Evolutionary conservation across 2,329 filamentous ascomycete genomes (phyloP).

Genomic region (Aspergillus caelatus): DNA sequence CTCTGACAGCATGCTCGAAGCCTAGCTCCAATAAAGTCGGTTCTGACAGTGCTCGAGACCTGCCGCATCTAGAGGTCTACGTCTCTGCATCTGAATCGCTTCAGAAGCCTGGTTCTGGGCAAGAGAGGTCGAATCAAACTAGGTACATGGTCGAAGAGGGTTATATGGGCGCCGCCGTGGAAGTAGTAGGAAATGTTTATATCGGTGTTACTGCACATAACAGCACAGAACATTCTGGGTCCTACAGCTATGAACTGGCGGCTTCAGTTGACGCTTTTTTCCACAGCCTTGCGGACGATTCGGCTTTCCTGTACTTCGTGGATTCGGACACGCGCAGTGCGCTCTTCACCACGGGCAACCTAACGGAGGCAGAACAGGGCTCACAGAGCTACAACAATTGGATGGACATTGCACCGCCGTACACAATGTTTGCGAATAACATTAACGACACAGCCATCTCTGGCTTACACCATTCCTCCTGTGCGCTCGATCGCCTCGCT

Average conservation of each 20-base stretch:
- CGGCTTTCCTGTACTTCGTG: conserved; percentile 71
- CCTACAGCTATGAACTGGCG: conserved; percentile 80
- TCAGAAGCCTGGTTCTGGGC: conserved; percentile 66
- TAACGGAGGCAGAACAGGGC: conserved; percentile 54
- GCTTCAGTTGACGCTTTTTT: conserved; percentile 79
- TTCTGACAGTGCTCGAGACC: conserved; percentile 41
- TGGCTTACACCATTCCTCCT: conserved; percentile 79
- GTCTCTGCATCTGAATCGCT: conserved; percentile 69
- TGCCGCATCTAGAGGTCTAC: conserved; percentile 77
- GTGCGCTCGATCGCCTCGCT: conserved; percentile 71
- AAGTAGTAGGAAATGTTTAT: conserved; percentile 69
- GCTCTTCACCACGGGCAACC: conserved; percentile 74
- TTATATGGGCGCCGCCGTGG: conserved; percentile 66
- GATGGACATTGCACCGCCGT: conserved; percentile 66
- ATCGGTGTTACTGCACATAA: conserved; percentile 75
- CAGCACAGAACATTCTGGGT: conserved; percentile 63
- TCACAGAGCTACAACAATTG: conserved; percentile 55
- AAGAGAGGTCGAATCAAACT: conserved; percentile 44
- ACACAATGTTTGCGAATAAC: conserved; percentile 75
- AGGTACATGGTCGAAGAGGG: conserved; percentile 65
- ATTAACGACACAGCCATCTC: conserved; percentile 60
- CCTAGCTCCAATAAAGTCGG: conserved; percentile 60
- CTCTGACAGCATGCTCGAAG: conserved; percentile 82
- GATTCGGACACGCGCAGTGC: conserved; percentile 82
- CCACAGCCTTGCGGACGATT: conserved; percentile 58